Base-by-base conservation (phyloP, 164 flowering plant genomes). In the Vitis riparia region DNA sequence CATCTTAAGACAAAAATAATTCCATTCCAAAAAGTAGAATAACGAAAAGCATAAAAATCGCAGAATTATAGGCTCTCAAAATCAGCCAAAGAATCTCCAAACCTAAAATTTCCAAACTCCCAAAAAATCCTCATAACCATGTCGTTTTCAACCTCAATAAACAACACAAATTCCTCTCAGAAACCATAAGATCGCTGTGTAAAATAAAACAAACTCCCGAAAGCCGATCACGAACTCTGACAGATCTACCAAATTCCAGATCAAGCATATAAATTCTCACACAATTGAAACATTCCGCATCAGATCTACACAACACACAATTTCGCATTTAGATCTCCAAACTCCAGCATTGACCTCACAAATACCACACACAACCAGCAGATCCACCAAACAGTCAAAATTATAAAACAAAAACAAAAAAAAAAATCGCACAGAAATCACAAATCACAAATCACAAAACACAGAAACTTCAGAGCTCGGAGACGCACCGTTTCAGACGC, bases 241-340 rank as follows among this genome's bases (percentile, higher is more conserved):
- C 48, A 11, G 11, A 52, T 15, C 44, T n/a, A 27, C 56, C 17
- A 52, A 29, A 65, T 15, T 65, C n/a, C 48, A 65, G 68, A 65
- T 65, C 68, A 27, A 52, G 37, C 47, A 65, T 23, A 23, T 1
- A 48, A 62, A 62, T 15, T 62, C 9, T 5, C 48, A 48, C 66
- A 49, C 9, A 47, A 47, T 16, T n/a, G 27, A 11, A 49, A 16
- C 5, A 27, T 10, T 47, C 47, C 61, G 1, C 13, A 48, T 47
- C 71, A 68, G 71, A 68, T 68, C 71, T 27, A 68, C 15, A 16
- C 12, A 49, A 3, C 23, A 19, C 44, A 51, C 61, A 52, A 14
- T 9, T 44, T 47, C 9, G 30, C 29, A 68, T 47, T 51, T 48
- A 51, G 37, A 68, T 23, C 30, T 12, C 29, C 4, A n/a, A 23